Evolutionary conservation across 129 eudicot species (phyloP), one percentile per base, ranked within the genome.

Genomic region (Flaveria trinervia): DNA sequence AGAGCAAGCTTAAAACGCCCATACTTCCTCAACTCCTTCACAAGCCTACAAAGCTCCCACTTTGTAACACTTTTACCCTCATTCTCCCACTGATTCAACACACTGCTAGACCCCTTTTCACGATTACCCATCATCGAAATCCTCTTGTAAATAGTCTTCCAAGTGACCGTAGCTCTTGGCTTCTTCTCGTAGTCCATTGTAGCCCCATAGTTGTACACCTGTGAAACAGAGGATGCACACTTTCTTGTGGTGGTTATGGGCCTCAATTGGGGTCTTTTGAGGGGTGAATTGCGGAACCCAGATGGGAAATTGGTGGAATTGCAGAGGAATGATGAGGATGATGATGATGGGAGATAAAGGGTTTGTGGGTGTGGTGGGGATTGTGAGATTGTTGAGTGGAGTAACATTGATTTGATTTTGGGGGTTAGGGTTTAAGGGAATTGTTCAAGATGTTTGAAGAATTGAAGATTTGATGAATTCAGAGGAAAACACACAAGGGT

Each of bases 1-100:
- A 92, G 88, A 75, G 97, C 96, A 78, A 54, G 80, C 39, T 80
- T 85, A 78, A 2, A 83, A 2, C 90, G 85, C 28, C 79, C 84
- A 65, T 81, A 89, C 70, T 85, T 89, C 80, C 97, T 85, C 78
- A 92, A 86, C 81, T 92, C 96, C 77, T 86, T 89, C 44, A 85
- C 88, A 80, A 89, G 78, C 60, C 90, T 84, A 76, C 71, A 83
- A 78, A 92, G 85, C 84, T 92, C 97, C 90, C 92, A 92, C 59
- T 89, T 89, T 0, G 82, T 64, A 6, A 87, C 75, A 68, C 7
- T 72, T 25, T 85, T 81, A 0, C 95, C 95, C 62, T 85, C 86
- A 60, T 81, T 89, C 81, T 92, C 92, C 82, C 86, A 82, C 79
- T 87, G 83, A 72, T 85, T 87, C 87, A 91, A 81, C 80, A 91